A percentile compares a stretch with the other conserved stretches of the same genome.
Conservation (phyloP, 805 yeast species). For the Starmerella asiatica region DNA sequence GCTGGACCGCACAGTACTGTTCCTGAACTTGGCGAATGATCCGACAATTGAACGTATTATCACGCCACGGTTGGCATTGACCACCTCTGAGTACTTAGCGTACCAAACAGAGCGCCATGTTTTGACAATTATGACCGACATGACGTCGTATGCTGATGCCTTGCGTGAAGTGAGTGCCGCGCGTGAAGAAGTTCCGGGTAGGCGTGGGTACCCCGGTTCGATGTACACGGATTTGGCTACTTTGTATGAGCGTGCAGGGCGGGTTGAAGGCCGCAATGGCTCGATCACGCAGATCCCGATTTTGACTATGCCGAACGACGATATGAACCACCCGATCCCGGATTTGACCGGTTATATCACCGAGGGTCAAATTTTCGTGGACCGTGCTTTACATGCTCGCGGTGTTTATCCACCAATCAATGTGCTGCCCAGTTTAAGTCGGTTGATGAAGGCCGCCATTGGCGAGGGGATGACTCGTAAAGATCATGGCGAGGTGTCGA, state of each 20-base stretch:
- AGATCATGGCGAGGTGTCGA: slow-evolving; percentile 98
- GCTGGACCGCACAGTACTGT: slow-evolving; percentile 90
- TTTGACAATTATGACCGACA: slow-evolving; percentile 92
- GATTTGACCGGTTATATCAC: slow-evolving; percentile 99
- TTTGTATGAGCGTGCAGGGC: slow-evolving; percentile 98
- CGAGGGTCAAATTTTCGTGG: slow-evolving; percentile 96
- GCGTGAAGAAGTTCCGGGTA: slow-evolving; percentile 99
- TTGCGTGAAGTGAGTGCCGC: slow-evolving; percentile 99
- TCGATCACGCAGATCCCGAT: slow-evolving; percentile 98
- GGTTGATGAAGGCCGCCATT: slow-evolving; percentile 98
- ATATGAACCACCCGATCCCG: slow-evolving; percentile 98
- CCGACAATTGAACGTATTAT: slow-evolving; percentile 99
- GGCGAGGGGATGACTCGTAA: slow-evolving; percentile 99
- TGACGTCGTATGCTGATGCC: slow-evolving; percentile 99
- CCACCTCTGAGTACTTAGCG: slow-evolving; percentile 97
- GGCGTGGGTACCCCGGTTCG: slow-evolving; percentile 99
- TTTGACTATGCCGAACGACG: slow-evolving; percentile 99
- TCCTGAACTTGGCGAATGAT: slow-evolving; percentile 95
- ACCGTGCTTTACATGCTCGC: slow-evolving; percentile 89
- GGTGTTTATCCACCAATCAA: slow-evolving; percentile 99
- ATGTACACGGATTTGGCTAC: slow-evolving; percentile 99
- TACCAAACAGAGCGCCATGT: slow-evolving; percentile 99
- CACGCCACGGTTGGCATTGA: slow-evolving; percentile 96
- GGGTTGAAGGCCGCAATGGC: slow-evolving; percentile 99
- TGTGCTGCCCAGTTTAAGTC: slow-evolving; percentile 91